Base-by-base conservation (phyloP, 345 rosid species). In the Mercurialis annua region DNA sequence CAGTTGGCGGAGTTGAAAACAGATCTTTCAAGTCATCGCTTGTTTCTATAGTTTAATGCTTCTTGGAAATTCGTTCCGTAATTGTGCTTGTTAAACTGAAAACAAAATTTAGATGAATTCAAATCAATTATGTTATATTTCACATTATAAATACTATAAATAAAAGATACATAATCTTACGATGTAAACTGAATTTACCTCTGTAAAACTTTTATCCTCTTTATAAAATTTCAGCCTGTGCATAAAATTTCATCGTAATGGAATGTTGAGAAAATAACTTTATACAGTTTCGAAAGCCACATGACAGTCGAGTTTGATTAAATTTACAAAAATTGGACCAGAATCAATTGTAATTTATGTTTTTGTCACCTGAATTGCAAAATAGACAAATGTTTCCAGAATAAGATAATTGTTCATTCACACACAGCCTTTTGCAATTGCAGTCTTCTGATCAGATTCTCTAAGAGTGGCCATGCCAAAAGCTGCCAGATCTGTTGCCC, bases 401-500 rank as follows among this genome's bases (percentile, higher is more conserved):
- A 62, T 21, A 5, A 16, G 66, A 26, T 16, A 62, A 44, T n/a
- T 43, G n/a, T 62, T 18, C 65, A 62, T 66, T 18, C 15, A 51
- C 27, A 52, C 15, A 51, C 27, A 52, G 23, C 14, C 14, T 65
- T 49, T 49, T 49, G 27, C 58, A 34, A 50, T 23, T 43, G 23
- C 46, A 23, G 14, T 21, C 47, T 2, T 0, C 0, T 10, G 16
- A 63, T 20, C 43, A 52, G 68, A 15, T 36, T 16, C 31, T 29
- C 48, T 29, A 54, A 24, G 70, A 53, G 38, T 62, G 76, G 80
- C 83, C 60, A 38, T 52, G 73, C 77, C 80, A 65, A 62, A 70
- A 68, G 69, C 42, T 50, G 65, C 73, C 67, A 40, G 73, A 33
- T 51, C 78, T 62, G 78, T 75, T 73, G 33, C 73, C 71, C 26